A percentile compares a stretch with the other conserved stretches of the same genome.
These are phyloP conservation scores for Huntiella moniliformis DNA, from an alignment of 2,329 filamentous ascomycete species.

Conservation along the genomic window DNA sequence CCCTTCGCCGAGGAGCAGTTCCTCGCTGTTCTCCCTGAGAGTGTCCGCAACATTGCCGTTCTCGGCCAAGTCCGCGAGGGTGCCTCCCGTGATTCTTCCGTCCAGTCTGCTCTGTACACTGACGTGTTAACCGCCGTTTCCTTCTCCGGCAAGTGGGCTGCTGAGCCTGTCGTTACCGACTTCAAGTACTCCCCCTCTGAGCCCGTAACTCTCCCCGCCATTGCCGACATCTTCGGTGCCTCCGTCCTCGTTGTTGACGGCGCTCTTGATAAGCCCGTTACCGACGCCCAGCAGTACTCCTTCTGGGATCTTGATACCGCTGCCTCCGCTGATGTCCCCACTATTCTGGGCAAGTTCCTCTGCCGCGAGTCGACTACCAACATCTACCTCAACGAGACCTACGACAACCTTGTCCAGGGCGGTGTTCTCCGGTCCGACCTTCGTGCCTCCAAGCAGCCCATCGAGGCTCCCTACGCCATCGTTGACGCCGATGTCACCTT, in stretches of 20 bases:
- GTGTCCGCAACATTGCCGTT: slow-evolving; percentile 58
- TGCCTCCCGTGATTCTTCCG: slow-evolving; percentile 52
- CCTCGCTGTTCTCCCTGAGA: slow-evolving; percentile 58
- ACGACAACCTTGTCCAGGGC: slow-evolving; percentile 50
- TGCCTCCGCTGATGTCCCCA: slow-evolving; percentile 42
- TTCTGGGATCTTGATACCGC: slow-evolving; percentile 88
- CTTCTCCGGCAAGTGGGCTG: slow-evolving; percentile 51
- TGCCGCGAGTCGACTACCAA: slow-evolving; percentile 55
- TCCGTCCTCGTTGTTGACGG: slow-evolving; percentile 30
- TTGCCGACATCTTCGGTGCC: slow-evolving; percentile 32
- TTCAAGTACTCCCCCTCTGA: slow-evolving; percentile 70
- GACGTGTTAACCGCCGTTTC: slow-evolving; percentile 74
- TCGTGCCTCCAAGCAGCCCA: slow-evolving; percentile 59
- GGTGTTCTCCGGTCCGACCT: slow-evolving; percentile 73
- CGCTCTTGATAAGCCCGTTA: slow-evolving; percentile 29
- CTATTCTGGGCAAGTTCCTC: slow-evolving; percentile 36
- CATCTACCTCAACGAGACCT: slow-evolving; percentile 41
- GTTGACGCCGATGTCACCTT: slow-evolving; percentile 62
- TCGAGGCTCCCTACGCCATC: slow-evolving; percentile 70
- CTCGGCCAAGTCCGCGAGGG: slow-evolving; percentile 69
- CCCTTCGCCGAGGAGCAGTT: slow-evolving; percentile 94
- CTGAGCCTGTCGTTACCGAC: slow-evolving; percentile 51
- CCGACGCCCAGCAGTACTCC: slow-evolving; percentile 43
- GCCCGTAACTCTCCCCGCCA: slow-evolving; percentile 33
- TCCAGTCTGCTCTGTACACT: slow-evolving; percentile 75